Conservation (phyloP, 2,329 filamentous ascomycete genomes). For the Fusarium armeniacum region DNA sequence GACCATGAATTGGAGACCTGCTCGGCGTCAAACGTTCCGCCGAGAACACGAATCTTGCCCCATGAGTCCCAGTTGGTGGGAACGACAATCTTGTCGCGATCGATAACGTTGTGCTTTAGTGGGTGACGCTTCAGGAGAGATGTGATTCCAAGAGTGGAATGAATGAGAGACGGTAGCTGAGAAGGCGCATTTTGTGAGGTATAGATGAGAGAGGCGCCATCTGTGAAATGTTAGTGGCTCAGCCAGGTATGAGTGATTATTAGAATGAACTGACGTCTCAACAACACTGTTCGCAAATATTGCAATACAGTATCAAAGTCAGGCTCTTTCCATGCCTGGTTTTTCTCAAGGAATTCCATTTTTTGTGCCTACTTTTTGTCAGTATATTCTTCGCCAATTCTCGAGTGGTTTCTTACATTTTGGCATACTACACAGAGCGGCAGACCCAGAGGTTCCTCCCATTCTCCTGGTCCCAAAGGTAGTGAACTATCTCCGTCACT, state of each 20-base stretch:
- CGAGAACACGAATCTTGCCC: slow-evolving; percentile 94
- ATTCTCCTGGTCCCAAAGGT: slow-evolving; percentile 89
- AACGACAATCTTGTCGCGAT: slow-evolving; percentile 92
- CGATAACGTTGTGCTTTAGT: slow-evolving; percentile 91
- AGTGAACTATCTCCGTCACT: slow-evolving; percentile 77
- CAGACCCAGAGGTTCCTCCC: slow-evolving; percentile 89
- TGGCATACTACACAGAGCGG: slow-evolving; percentile 96
- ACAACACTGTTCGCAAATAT: slow-evolving; percentile 87
- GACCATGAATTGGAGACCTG: slow-evolving; percentile 87
- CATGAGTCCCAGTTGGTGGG: slow-evolving; percentile 99
- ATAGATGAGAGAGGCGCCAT: slow-evolving; percentile 88
- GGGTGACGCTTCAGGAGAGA: slow-evolving; percentile 83
- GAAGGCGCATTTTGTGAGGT: slow-evolving; percentile 82
- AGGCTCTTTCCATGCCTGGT: slow-evolving; percentile 93
- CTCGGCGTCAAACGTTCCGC: slow-evolving; percentile 94
- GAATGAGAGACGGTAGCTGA: slow-evolving; percentile 82
- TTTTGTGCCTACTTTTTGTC: slow-evolving; percentile 75
- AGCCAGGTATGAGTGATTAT: neutral
- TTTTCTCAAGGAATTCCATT: slow-evolving; percentile 91
- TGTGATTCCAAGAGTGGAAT: slow-evolving; percentile 88
- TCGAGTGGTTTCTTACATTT: slow-evolving; percentile 72
- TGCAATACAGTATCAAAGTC: slow-evolving; percentile 97
- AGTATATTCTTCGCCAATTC: slow-evolving; percentile 29
- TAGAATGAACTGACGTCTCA: slow-evolving; percentile 74
- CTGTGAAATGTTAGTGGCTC: slow-evolving; percentile 59